Evolutionary conservation across 805 yeast species (phyloP), one percentile per base, ranked within the genome.

Genomic region (Barnettozyma siamensis): DNA sequence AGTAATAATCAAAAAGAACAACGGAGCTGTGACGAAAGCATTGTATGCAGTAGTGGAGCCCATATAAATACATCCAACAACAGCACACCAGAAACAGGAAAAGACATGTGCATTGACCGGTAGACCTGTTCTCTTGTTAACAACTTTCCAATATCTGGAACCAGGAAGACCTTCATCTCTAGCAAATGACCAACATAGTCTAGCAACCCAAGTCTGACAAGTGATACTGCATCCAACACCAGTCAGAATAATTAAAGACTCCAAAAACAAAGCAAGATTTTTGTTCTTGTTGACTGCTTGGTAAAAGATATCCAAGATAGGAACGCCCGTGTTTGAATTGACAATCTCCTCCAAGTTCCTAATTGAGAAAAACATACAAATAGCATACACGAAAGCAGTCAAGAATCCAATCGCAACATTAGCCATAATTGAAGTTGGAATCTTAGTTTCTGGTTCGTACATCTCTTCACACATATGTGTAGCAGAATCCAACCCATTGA

Each of bases 391-490:
- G 51, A 76, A 72, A 2, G 78, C 66, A 5, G 88, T 82, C n/a
- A 70, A 54, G 45, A 81, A 75, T 0, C 87, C 87, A 51, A 82
- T 76, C 7, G 78, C 70, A 3, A 80, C 81, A 3, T 85, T 77
- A 5, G 79, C 70, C 55, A 78, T 64, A 47, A 80, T 78, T 2
- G 83, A 78, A 37, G 69, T 69, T 17, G 87, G 86, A 41, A 79
- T 76, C 46, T 74, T 69, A 26, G 68, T 63, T 44, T 71, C 70
- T 16, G 84, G 83, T 27, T 70, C 61, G 15, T 64, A 51, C 29
- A 71, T 70, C 54, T 81, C 88, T 54, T 82, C 88, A 18, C 83
- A 78, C 72, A 82, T 69, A 52, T 81, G 88, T 3, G 86, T 78
- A 3, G 86, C 85, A 43, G 79, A 75, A 54, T 81, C 88, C 37